phyloP scores from a whole-genome alignment of 768 basidiomycete genomes.

The Floccularia luteovirens region DNA sequence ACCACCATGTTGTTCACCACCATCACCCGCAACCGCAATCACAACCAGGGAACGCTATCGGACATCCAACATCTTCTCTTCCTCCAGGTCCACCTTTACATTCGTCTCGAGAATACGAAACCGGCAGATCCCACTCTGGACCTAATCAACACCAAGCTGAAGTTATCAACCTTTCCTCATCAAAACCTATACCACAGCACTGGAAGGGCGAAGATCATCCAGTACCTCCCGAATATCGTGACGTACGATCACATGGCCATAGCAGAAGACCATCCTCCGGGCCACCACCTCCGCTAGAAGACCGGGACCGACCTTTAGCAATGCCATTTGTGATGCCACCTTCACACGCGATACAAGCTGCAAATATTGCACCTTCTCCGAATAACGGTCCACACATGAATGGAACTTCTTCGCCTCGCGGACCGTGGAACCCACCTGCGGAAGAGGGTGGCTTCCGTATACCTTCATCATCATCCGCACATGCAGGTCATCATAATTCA shows the following conservation, averaged over 20 bases:
- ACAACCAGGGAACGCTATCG: conserved; percentile 8
- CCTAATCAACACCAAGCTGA: conserved; percentile 37
- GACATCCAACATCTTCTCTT: conserved; percentile 22
- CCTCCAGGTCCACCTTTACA: conserved; percentile 20
- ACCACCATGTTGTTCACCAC: conserved; percentile 43
- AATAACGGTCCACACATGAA: conserved; percentile 12
- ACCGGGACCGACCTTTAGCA: conserved; percentile 44
- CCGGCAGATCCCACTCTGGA: conserved; percentile 22
- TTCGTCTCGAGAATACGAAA: conserved; percentile 22
- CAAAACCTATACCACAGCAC: conserved; percentile 24
- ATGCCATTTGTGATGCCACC: conserved; percentile 48
- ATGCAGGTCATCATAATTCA: conserved; percentile 18
- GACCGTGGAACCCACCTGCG: conserved; percentile 20
- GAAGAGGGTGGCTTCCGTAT: conserved; percentile 5
- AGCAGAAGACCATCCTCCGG: conserved; percentile 8
- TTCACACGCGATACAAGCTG: conserved; percentile 27
- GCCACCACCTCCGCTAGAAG: conserved; percentile 28
- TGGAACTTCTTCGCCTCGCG: conserved; percentile 24
- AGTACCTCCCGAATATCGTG: conserved; percentile 13
- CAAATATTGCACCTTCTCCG: conserved; percentile 3
- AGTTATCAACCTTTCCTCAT: conserved; percentile 40
- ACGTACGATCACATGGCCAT: conserved; percentile 2
- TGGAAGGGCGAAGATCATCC: conserved; percentile 28
- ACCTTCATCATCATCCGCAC: conserved; percentile 19
- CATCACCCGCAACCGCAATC: conserved; percentile 10